A percentile compares a stretch with the other conserved stretches of the same genome.
Evolutionary conservation across 805 yeast species (phyloP).

Genomic region (Saccharomycopsis lassenensis): DNA sequence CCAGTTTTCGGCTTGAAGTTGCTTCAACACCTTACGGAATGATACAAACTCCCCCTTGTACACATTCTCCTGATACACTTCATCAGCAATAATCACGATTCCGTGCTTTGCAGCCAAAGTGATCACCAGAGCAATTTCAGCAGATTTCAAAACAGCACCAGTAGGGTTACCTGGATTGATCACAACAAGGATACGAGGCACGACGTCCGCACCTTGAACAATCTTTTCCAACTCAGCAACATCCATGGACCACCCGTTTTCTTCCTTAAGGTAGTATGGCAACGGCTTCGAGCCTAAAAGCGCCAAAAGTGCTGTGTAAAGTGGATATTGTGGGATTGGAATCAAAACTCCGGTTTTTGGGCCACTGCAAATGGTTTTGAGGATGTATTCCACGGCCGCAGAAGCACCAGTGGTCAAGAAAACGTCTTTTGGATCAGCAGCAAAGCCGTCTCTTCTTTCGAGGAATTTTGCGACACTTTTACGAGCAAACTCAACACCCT

Average conservation of each 20-base stretch:
- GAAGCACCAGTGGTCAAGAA: conserved; percentile 93
- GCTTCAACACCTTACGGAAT: conserved; percentile 66
- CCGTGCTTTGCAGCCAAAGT: conserved; percentile 77
- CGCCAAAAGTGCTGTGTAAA: conserved; percentile 90
- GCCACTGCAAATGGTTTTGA: conserved; percentile 60
- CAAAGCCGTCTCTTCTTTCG: conserved; percentile 55
- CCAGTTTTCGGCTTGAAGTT: conserved; percentile 42
- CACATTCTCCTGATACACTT: conserved; percentile 92
- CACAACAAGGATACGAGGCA: conserved; percentile 73
- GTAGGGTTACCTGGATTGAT: conserved; percentile 99
- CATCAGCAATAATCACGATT: conserved; percentile 87
- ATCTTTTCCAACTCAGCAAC: conserved; percentile 45
- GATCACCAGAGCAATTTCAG: conserved; percentile 60
- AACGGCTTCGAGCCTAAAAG: conserved; percentile 72
- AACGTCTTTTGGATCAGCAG: conserved; percentile 58
- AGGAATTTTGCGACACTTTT: conserved; percentile 76
- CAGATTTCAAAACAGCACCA: conserved; percentile 64
- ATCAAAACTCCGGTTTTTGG: conserved; percentile 69
- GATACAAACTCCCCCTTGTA: conserved; percentile 76
- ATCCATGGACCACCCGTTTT: conserved; percentile 74
- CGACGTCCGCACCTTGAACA: conserved; percentile 25
- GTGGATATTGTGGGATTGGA: conserved; percentile 97
- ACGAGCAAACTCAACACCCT: conserved; percentile 69
- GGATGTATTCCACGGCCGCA: conserved; percentile 73
- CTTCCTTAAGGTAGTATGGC: conserved; percentile 80